These are phyloP conservation scores for Haematococcus sp. DNA, from an alignment of 139 green algal species.

Conservation along the genomic window DNA sequence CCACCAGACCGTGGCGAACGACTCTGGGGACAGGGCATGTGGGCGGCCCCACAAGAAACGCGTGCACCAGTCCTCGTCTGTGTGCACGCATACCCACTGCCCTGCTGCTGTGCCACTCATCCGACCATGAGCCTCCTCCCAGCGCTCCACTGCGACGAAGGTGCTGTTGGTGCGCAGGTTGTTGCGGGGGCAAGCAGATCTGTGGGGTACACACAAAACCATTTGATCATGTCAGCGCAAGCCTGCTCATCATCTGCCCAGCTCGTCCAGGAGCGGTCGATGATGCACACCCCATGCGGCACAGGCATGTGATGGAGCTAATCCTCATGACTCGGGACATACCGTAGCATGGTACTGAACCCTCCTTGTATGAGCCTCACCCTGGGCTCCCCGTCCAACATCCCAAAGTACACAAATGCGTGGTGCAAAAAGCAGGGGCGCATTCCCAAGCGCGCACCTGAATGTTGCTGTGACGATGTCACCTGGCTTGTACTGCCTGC, in stretches of 20 bases:
- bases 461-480: conserved; percentile 61
- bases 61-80: conserved; percentile 68
- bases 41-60: conserved; percentile 53
- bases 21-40: conserved; percentile 57
- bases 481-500: conserved; percentile 17
- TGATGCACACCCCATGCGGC: too few relatives aligned
- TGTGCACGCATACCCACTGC: conserved; percentile 49
- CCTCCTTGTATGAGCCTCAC: too few relatives aligned
- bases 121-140: neutral
- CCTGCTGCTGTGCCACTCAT: neutral
- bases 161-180: conserved; percentile 60
- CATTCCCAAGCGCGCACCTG: conserved; percentile 10
- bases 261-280: too few relatives aligned
- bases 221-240: conserved; percentile 3
- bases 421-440: too few relatives aligned
- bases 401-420: too few relatives aligned
- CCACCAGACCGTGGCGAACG: conserved; percentile 52
- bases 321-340: too few relatives aligned
- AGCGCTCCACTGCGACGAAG: conserved; percentile 69
- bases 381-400: too few relatives aligned
- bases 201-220: conserved; percentile 18
- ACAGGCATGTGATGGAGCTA: too few relatives aligned
- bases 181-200: conserved; percentile 70
- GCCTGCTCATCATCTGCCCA: too few relatives aligned
- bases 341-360: too few relatives aligned